Evolutionary conservation across 768 basidiomycete species (phyloP), one percentile per base, ranked within the genome.

Genomic region (Trametes elegans): DNA sequence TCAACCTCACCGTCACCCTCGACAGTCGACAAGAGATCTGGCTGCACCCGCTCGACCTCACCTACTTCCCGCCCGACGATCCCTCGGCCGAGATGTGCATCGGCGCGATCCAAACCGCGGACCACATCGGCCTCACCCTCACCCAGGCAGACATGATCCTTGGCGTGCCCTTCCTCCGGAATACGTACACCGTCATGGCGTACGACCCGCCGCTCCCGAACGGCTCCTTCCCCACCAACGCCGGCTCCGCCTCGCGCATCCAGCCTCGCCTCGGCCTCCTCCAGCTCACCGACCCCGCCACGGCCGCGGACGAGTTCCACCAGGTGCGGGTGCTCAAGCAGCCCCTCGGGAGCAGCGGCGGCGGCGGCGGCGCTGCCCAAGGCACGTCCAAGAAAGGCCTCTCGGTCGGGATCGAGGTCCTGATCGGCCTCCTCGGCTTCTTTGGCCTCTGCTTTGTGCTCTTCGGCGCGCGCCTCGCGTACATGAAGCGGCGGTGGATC

Each of bases 141-240:
- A 61, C 57, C 13, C 70, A 81, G 16, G 83, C 80, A 0, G 89
- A 91, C 67, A 84, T 92, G 71, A 75, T 92, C 53, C 82, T 92
- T 34, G 90, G 88, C 35, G 85, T 89, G 0, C 83, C 89, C 0
- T 92, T 92, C 66, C 71, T 92, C 62, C 78, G 87, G 10, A 90
- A 84, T 62, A 77, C 82, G 3, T 92, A 93, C 65, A 85, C 81
- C 11, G 88, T 93, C 58, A 79, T 90, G 78, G 84, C 84, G 0
- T 89, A 85, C 65, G 74, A 79, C 41, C 55, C 63, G 0, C 84
- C 84, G 2, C 63, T 71, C 42, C 36, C 67, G 0, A 62, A 75
- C 21, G 85, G 85, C 13, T 61, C 62, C 3, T 82, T 86, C 66
- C 70, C 76, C 26, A 49, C 47, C 29, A 61, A 63, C 21, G 52